A percentile compares a stretch with the other conserved stretches of the same genome.
phyloP scores from a whole-genome alignment of 1,139 yeast species.

The Candida sp. region DNA sequence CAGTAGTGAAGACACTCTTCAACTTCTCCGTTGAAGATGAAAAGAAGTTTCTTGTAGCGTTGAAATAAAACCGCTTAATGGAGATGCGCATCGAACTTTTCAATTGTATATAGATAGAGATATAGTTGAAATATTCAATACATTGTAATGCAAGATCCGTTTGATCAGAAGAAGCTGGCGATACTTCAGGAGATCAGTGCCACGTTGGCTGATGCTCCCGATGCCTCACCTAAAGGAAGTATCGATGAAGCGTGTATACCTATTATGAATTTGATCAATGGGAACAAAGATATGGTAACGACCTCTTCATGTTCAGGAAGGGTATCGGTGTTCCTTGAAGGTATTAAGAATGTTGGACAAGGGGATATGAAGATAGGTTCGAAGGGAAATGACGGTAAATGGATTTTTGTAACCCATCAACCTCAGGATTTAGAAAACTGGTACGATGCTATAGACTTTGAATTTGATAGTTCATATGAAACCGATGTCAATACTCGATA shows the following conservation, averaged over 20 bases:
- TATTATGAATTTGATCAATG: conserved; percentile 62
- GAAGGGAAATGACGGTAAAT: conserved; percentile 81
- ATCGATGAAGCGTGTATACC: conserved; percentile 74
- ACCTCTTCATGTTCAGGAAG: conserved; percentile 90
- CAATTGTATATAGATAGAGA: neutral
- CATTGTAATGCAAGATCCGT: conserved; percentile 42
- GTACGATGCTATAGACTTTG: conserved; percentile 37
- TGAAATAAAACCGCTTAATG: conserved; percentile 30
- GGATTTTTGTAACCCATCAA: conserved; percentile 83
- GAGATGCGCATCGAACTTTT: conserved; percentile 2
- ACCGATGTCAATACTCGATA: conserved; percentile 37
- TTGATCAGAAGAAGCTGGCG: conserved; percentile 63
- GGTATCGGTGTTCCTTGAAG: conserved; percentile 77
- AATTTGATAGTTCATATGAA: conserved; percentile 11
- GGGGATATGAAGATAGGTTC: conserved; percentile 57
- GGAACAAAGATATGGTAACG: conserved; percentile 67
- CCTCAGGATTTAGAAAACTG: conserved; percentile 47
- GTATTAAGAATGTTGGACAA: conserved; percentile 28
- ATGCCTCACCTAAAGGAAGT: conserved; percentile 82
- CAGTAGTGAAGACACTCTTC: conserved; percentile 77
- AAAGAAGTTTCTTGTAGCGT: conserved; percentile 59
- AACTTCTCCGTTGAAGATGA: conserved; percentile 71
- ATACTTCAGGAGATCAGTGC: conserved; percentile 55
- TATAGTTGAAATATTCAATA: neutral
- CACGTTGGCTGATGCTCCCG: conserved; percentile 46